Evolutionary conservation across 768 basidiomycete species (phyloP).

Genomic region (Gelatoporia subvermispora): DNA sequence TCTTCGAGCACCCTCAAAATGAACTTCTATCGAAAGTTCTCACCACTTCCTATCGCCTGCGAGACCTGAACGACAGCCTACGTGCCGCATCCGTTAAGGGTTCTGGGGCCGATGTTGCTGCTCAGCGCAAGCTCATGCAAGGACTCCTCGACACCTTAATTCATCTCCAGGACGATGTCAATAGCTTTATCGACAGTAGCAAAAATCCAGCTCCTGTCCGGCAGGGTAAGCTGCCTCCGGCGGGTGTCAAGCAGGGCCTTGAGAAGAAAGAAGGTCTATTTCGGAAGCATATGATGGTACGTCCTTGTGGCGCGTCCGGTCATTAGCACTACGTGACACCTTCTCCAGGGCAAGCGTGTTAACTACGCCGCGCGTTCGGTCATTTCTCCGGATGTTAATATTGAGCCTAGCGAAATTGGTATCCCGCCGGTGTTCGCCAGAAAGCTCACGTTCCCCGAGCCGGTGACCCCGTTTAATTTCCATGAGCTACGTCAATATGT

Average conservation of each 20-base stretch:
- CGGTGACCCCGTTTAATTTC: conserved; percentile 89
- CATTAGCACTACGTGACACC: background rate
- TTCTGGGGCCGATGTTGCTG: conserved; percentile 42
- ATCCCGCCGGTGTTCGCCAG: conserved; percentile 96
- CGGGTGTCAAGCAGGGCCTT: conserved; percentile 91
- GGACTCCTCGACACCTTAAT: conserved; percentile 75
- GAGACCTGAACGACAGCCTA: conserved; percentile 70
- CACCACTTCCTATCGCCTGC: conserved; percentile 71
- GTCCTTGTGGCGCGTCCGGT: conserved; percentile 14
- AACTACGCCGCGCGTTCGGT: conserved; percentile 99
- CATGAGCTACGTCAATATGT: conserved; percentile 85
- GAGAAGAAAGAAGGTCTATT: conserved; percentile 99
- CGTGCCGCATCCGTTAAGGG: conserved; percentile 57
- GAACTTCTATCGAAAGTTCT: conserved; percentile 80
- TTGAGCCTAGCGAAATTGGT: conserved; percentile 98
- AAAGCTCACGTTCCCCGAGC: conserved; percentile 96
- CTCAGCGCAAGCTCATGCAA: conserved; percentile 55
- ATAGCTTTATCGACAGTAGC: conserved; percentile 94
- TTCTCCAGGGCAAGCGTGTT: conserved; percentile 88
- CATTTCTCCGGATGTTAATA: conserved; percentile 98
- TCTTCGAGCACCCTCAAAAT: conserved; percentile 97
- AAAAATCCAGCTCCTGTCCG: conserved; percentile 87
- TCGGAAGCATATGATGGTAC: conserved; percentile 98
- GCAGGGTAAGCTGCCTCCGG: conserved; percentile 85
- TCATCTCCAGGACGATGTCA: conserved; percentile 91